Conservation (phyloP, 1,139 yeast species). For the Protomyces inouyei region DNA sequence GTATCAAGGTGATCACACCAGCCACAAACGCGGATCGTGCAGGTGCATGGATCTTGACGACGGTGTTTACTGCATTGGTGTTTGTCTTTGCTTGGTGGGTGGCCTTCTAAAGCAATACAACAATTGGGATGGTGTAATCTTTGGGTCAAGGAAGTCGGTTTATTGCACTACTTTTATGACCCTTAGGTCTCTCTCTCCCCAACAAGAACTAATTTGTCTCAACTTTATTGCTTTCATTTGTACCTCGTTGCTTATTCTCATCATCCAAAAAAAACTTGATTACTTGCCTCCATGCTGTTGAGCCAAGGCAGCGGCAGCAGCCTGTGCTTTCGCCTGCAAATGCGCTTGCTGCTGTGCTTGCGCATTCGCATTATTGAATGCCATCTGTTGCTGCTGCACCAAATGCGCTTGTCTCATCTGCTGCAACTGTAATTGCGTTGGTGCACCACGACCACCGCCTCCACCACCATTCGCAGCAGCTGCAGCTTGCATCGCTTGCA, state of each 20-base stretch:
- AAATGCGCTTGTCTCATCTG: constrained; percentile 25
- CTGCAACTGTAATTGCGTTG: constrained; percentile 24
- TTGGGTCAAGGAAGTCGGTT: too few species aligned
- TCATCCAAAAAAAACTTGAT: background rate
- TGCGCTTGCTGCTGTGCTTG: background rate
- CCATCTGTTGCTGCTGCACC: constrained; percentile 22
- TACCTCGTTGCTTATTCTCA: background rate
- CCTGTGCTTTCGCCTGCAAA: background rate
- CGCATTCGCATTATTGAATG: background rate
- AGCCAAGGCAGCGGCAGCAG: background rate
- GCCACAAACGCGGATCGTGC: constrained; percentile 26
- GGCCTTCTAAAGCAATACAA: background rate
- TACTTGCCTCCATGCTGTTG: background rate
- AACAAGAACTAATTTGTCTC: background rate
- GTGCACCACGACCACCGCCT: constrained; percentile 1
- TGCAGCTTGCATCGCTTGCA: constrained; percentile 4
- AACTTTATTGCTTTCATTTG: background rate
- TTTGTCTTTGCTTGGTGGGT: constrained; percentile 26
- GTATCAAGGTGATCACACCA: constrained; percentile 11
- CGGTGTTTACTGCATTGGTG: constrained; percentile 3
- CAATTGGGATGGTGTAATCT: too few species aligned
- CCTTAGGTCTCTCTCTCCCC: too few species aligned
- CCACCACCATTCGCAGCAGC: background rate
- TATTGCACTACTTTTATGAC: background rate
- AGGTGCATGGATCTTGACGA: constrained; percentile 21